Evolutionary conservation across 1,284 basidiomycete genomes (phyloP).

Genomic region (Tylopilus sp.): DNA sequence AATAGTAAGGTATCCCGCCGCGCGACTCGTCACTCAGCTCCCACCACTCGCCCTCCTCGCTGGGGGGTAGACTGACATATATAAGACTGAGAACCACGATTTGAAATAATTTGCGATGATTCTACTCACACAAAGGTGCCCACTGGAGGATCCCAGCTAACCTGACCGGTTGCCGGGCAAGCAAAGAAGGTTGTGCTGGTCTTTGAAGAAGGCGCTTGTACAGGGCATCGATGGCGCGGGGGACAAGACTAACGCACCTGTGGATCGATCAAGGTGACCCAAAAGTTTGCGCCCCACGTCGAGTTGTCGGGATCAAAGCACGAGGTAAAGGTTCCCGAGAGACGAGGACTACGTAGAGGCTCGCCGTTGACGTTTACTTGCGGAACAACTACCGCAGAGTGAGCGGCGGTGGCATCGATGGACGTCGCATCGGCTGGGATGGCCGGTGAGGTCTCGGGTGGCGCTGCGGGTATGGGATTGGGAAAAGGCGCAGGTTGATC

Average conservation of each 20-base stretch:
- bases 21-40: slow-evolving; percentile 80
- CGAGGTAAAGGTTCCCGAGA: slow-evolving; percentile 21
- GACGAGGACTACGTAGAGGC: slow-evolving; percentile 31
- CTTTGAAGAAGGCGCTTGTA: slow-evolving; percentile 37
- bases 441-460: slow-evolving; percentile 7
- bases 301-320: slow-evolving; percentile 30
- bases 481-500: slow-evolving; percentile 21
- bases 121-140: slow-evolving; percentile 78
- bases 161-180: slow-evolving; percentile 87
- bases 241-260: slow-evolving; percentile 47
- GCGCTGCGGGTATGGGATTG: slow-evolving; percentile 1
- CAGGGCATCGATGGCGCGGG: slow-evolving; percentile 9
- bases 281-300: slow-evolving; percentile 76
- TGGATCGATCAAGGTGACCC: slow-evolving; percentile 81
- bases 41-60: slow-evolving; percentile 91
- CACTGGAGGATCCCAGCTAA: slow-evolving; percentile 89
- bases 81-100: slow-evolving; percentile 7
- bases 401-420: slow-evolving; percentile 16
- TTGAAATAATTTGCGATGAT: slow-evolving; percentile 17
- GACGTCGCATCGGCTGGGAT: slow-evolving; percentile 7
- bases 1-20: slow-evolving; percentile 84
- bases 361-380: slow-evolving; percentile 36
- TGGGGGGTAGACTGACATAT: slow-evolving; percentile 68
- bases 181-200: slow-evolving; percentile 85
- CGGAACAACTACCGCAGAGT: slow-evolving; percentile 27